phyloP scores from a whole-genome alignment of 2,329 filamentous ascomycete species.

The Pseudohalonectria lignicola region DNA sequence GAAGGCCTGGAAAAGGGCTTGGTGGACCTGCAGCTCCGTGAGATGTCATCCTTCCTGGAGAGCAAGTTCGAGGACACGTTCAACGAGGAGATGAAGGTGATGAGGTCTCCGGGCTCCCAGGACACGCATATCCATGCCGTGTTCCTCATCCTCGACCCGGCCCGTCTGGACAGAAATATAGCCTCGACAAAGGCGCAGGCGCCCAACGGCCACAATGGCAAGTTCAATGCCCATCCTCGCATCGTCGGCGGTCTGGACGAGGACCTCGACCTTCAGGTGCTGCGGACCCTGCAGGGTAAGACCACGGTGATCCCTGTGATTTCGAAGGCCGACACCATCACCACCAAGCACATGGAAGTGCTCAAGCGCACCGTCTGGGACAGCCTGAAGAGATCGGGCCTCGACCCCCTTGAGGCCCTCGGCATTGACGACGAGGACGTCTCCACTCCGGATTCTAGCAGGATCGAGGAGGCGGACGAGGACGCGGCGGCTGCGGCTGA shows the following conservation, averaged over 20 bases:
- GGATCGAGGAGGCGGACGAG: slow-evolving; percentile 44
- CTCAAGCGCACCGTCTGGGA: slow-evolving; percentile 88
- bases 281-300: slow-evolving; percentile 81
- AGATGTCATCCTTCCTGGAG: slow-evolving; percentile 87
- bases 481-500: slow-evolving; percentile 19
- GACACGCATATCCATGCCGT: slow-evolving; percentile 97
- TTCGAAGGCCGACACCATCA: slow-evolving; percentile 93
- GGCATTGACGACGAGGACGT: slow-evolving; percentile 68
- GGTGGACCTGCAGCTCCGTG: slow-evolving; percentile 85
- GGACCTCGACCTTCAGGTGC: slow-evolving; percentile 79
- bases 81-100: slow-evolving; percentile 92
- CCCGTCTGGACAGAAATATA: slow-evolving; percentile 74
- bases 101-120: slow-evolving; percentile 81
- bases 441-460: slow-evolving; percentile 33
- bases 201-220: slow-evolving; percentile 31
- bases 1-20: slow-evolving; percentile 90
- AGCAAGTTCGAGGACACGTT: slow-evolving; percentile 99
- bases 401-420: slow-evolving; percentile 82
- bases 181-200: slow-evolving; percentile 45
- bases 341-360: slow-evolving; percentile 84
- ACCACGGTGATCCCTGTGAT: slow-evolving; percentile 94
- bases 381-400: slow-evolving; percentile 70
- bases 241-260: slow-evolving; percentile 67
- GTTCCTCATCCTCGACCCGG: slow-evolving; percentile 83
- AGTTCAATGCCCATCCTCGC: slow-evolving; percentile 29